phyloP scores from a whole-genome alignment of 768 basidiomycete species.

The Lactifluus piperatus region DNA sequence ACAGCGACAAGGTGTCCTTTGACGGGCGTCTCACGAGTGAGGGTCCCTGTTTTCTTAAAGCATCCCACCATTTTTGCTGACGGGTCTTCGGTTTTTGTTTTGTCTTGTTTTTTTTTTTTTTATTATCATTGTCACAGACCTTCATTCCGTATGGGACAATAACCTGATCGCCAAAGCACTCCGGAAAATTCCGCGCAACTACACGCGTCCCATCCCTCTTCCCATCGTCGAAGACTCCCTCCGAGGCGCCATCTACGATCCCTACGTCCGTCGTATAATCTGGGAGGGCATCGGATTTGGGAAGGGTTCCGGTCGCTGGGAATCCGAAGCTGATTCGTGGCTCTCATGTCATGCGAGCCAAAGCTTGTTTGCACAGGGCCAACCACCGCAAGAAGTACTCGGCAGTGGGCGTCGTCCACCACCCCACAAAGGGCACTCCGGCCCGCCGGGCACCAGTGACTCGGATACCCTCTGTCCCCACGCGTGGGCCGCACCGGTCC shows the following conservation, averaged over 20 bases:
- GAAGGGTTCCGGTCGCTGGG: slow-evolving; percentile 34
- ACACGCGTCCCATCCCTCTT: slow-evolving; percentile 63
- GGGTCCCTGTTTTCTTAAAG: too few species aligned
- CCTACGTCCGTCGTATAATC: slow-evolving; percentile 78
- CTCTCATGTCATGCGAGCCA: slow-evolving; percentile 42
- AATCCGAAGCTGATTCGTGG: slow-evolving; percentile 53
- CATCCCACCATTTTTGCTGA: too few species aligned
- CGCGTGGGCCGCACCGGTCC: slow-evolving; percentile 66
- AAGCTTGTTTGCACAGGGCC: not conserved
- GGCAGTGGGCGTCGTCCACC: not conserved
- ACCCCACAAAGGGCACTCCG: not conserved
- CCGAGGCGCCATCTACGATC: slow-evolving; percentile 76
- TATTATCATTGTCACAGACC: slow-evolving; percentile 34
- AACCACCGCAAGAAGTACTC: not conserved
- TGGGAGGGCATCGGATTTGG: slow-evolving; percentile 67
- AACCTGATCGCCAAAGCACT: slow-evolving; percentile 77
- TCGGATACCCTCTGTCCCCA: slow-evolving; percentile 64
- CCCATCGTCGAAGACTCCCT: slow-evolving; percentile 57
- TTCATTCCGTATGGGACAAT: slow-evolving; percentile 86
- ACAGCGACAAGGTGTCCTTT: slow-evolving; percentile 66
- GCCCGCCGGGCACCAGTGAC: slow-evolving; percentile 29
- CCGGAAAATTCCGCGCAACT: slow-evolving; percentile 64
- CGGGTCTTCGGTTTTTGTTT: too few species aligned
- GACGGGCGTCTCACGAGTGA: slow-evolving; percentile 63
- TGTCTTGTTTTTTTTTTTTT: not conserved